Base-by-base conservation (phyloP, 495 filamentous ascomycete species). In the Penicillium subrubescens region DNA sequence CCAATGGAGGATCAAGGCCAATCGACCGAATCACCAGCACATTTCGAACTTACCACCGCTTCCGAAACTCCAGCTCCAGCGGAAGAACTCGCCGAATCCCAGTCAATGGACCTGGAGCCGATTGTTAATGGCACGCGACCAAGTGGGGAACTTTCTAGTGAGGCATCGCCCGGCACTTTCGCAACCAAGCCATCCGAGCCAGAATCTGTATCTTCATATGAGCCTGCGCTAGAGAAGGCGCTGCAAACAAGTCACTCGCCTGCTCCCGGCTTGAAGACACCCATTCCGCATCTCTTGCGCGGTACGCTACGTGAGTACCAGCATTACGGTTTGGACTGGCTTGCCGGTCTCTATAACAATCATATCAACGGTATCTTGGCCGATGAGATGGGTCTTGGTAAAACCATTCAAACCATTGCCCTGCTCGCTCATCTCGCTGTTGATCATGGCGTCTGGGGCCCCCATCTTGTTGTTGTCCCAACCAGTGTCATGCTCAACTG, bases 401-500 rank as follows among this genome's bases (percentile, higher is more conserved):
- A 99, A 75, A 99, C 96, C 0, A 98, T 99, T 41, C 96, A 99
- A 76, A 98, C 96, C 2, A 99, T 99, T 68, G 90, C 96, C 15
- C 81, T 99, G 11, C 82, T 99, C 55, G 96, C 95, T 17, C 94
- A 98, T 74, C 84, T 99, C 39, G 96, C 96, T 25, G 93, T 93
- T 58, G 83, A 96, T 61, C 90, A 96, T 73, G 87, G 92, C 71
- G 87, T 94, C 29, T 99, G 96, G 96, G 96, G 96, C 0, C 92
- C 96, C 0, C 96, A 99, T 82, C 80, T 99, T 23, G 90, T 99
- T 41, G 90, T 99, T 64, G 96, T 99, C 8, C 96, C 96, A 2
- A 98, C 96, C 10, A 97, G 93, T 77, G 96, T 99, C 33, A 97
- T 99, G 83, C 87, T 99, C 57, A 99, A 99, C 73, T 99, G 96